Evolutionary conservation across 129 eudicot species (phyloP).

Genomic region (Lactuca saligna): DNA sequence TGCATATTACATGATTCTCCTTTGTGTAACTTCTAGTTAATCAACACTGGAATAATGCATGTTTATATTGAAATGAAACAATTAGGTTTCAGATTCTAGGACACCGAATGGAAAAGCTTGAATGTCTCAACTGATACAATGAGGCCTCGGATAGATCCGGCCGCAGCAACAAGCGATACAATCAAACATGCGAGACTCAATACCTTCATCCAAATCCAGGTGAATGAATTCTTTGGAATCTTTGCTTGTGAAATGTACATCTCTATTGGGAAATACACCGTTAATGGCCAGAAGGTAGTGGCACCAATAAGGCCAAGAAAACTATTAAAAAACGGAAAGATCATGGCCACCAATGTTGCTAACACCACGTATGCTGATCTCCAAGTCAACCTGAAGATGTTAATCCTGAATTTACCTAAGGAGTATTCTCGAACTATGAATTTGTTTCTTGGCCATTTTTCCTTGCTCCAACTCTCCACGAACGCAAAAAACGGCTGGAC

Average conservation of each 20-base stretch:
- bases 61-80: not conserved
- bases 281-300: slow-evolving; percentile 48
- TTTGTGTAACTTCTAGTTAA: not conserved
- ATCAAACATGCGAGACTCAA: slow-evolving; percentile 43
- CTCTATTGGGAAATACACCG: slow-evolving; percentile 46
- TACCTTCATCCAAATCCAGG: slow-evolving; percentile 50
- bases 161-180: slow-evolving; percentile 40
- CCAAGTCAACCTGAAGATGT: slow-evolving; percentile 52
- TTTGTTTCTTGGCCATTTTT: slow-evolving; percentile 47
- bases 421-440: slow-evolving; percentile 37
- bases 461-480: slow-evolving; percentile 43
- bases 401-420: slow-evolving; percentile 27
- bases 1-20: not conserved
- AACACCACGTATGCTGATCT: slow-evolving; percentile 50
- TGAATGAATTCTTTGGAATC: slow-evolving; percentile 35
- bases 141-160: slow-evolving; percentile 53
- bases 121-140: slow-evolving; percentile 24
- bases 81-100: slow-evolving; percentile 14
- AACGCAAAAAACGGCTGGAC: slow-evolving; percentile 52
- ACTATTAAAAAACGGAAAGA: slow-evolving; percentile 66
- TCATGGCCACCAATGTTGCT: slow-evolving; percentile 46
- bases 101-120: slow-evolving; percentile 37
- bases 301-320: slow-evolving; percentile 65
- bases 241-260: slow-evolving; percentile 54
- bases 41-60: slow-evolving; percentile 1